A percentile compares a stretch with the other conserved stretches of the same genome.
These are phyloP conservation scores for Ambispora gerdemannii DNA, from an alignment of 192 early-diverging fungal genomes.

Conservation along the genomic window DNA sequence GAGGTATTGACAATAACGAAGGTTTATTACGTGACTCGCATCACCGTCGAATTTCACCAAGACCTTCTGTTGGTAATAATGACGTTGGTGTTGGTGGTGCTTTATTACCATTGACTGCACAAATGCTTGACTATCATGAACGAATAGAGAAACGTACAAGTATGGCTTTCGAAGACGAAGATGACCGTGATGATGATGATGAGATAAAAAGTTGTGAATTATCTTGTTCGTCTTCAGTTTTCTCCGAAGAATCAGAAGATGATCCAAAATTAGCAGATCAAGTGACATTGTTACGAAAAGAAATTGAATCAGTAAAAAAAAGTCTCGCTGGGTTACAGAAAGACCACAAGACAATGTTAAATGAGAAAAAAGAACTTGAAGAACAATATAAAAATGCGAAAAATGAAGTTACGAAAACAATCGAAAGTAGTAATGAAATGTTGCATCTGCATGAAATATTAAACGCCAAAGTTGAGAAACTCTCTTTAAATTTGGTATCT, in stretches of 20 bases:
- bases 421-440: constrained; percentile 26
- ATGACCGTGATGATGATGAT: background rate
- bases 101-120: background rate
- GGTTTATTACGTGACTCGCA: background rate
- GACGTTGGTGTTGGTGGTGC: background rate
- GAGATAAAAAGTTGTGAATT: background rate
- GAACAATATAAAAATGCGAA: constrained; percentile 18
- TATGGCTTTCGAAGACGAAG: constrained; percentile 25
- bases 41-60: background rate
- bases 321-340: constrained; percentile 17
- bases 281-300: constrained; percentile 18
- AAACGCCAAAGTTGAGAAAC: constrained; percentile 13
- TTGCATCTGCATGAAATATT: constrained; percentile 2
- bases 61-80: background rate
- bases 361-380: constrained; percentile 30
- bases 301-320: constrained; percentile 27
- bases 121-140: constrained; percentile 10
- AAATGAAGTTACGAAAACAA: constrained; percentile 20
- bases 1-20: no score
- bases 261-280: constrained; percentile 1
- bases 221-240: constrained; percentile 2
- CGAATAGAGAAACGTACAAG: constrained; percentile 30
- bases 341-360: constrained; percentile 14
- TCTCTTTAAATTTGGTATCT: background rate
- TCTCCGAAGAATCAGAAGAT: background rate